Evolutionary conservation across 2,329 filamentous ascomycete genomes (phyloP), one percentile per base, ranked within the genome.

Genomic region (Raffaelea albimanens): DNA sequence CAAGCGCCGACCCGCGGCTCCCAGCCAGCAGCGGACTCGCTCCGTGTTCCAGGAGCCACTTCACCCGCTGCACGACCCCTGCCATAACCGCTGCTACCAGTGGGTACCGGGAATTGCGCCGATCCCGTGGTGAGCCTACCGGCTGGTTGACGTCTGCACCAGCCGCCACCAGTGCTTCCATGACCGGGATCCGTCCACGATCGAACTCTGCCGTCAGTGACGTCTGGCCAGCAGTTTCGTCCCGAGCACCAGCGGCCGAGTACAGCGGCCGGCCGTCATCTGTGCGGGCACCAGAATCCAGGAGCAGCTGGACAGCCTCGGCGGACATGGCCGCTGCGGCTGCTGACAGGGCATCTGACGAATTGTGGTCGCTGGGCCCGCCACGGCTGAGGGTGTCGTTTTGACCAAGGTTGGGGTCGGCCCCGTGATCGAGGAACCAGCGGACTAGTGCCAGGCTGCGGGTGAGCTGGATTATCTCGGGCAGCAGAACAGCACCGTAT

Each of bases 351-450:
- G 25, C 25, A 13, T n/a, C n/a, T n/a, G n/a, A n/a, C n/a, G n/a
- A n/a, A 13, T 29, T 7, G 25, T 13, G 7, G 25, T 7, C 25
- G 25, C 25, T 29, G 25, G 43, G 31, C 13, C 29, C 13, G 8
- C 43, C 43, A 33, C 19, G 18, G 31, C 31, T 21, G 43, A 18
- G 7, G 31, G 9, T 20, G 20, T 18, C n/a, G 31, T 38, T 10
- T 9, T 13, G 20, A 21, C 43, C 43, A 8, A 22, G 43, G 21
- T 44, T 38, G 9, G 43, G 43, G 31, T 44, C 43, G 31, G 43
- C 43, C 19, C 43, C 43, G 43, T 44, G 31, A 33, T 13, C 14
- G 21, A 44, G 43, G 33, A 44, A 38, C 43, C 43, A 44, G 13
- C 14, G 8, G 4, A 44, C 31, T 19, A 44, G 21, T 4, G 42